Evolutionary conservation across 2,329 filamentous ascomycete species (phyloP), one percentile per base, ranked within the genome.

Genomic region (Colletotrichum musae): DNA sequence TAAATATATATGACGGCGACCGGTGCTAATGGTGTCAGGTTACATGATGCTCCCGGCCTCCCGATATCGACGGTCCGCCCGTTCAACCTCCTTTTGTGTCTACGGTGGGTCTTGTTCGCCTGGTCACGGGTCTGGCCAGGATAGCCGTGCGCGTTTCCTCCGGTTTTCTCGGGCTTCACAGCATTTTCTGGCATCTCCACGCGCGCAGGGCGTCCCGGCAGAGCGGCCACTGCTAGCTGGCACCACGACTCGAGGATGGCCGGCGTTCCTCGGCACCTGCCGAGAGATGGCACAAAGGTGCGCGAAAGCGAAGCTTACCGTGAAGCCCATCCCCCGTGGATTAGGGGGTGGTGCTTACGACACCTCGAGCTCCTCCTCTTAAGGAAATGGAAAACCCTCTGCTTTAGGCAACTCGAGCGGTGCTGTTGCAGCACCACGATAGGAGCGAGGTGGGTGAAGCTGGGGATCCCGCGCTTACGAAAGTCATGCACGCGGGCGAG

Each of bases 11-110:
- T 28, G 21, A 21, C 43, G 24, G 51, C 36, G 41, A 43, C 24
- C 18, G 24, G 12, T 43, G 16, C 28, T 21, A 28, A 63, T 45
- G n/a, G 12, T 50, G 12, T 45, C n/a, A 66, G 45, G 56, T 56
- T 59, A 48, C 56, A 60, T 60, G 62, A 66, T 60, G 50, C 50
- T 52, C 50, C 43, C 32, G 61, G 16, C 48, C 53, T 59, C 41
- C 61, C 50, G 45, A 56, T 28, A 16, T 50, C 21, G 41, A 47
- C 39, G n/a, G 61, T 39, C 54, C 43, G 50, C n/a, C 66, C 18
- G 54, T 54, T 43, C 47, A 32, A 28, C 47, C 50, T 53, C 32
- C 43, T 13, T 48, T 36, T 39, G 32, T n/a, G 48, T 18, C 13
- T 5, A 24, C 36, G 26, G 41, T 48, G 60, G 60, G 43, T 39